These are phyloP conservation scores for Alternaria triticina DNA, from an alignment of 2,329 filamentous ascomycete species.

Conservation along the genomic window DNA sequence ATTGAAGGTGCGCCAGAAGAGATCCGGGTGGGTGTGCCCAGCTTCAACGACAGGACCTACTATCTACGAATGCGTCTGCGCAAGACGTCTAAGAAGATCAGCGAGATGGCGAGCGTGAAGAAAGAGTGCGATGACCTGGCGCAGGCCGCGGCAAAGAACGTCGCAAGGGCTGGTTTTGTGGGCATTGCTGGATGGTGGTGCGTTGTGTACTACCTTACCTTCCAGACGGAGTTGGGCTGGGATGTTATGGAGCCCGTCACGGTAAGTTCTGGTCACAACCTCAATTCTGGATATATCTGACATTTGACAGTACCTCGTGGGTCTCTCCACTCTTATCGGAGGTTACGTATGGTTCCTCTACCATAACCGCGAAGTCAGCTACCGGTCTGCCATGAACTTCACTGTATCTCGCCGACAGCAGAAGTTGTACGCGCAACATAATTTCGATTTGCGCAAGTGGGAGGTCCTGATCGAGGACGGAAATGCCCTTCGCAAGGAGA, in stretches of 20 bases:
- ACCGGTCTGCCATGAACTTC: constrained; percentile 84
- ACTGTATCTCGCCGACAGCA: constrained; percentile 81
- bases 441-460: constrained; percentile 80
- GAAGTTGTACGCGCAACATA: constrained; percentile 74
- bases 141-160: constrained; percentile 75
- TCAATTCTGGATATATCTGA: constrained; percentile 3
- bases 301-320: constrained; percentile 72
- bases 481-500: constrained; percentile 77
- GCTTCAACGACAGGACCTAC: constrained; percentile 88
- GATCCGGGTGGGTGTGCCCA: constrained; percentile 81
- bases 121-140: constrained; percentile 80
- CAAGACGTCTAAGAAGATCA: constrained; percentile 72
- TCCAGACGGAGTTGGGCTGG: constrained; percentile 81
- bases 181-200: constrained; percentile 80
- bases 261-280: constrained; percentile 32
- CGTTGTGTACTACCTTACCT: constrained; percentile 73
- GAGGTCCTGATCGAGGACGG: constrained; percentile 79
- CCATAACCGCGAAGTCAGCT: constrained; percentile 87
- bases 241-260: constrained; percentile 90
- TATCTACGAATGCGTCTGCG: constrained; percentile 80
- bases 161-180: constrained; percentile 81
- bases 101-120: constrained; percentile 75
- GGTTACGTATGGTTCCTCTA: constrained; percentile 95
- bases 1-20: constrained; percentile 74
- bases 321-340: constrained; percentile 83